These are phyloP conservation scores for Cystoderma amianthinum DNA, from an alignment of 768 basidiomycete genomes.

Conservation along the genomic window DNA sequence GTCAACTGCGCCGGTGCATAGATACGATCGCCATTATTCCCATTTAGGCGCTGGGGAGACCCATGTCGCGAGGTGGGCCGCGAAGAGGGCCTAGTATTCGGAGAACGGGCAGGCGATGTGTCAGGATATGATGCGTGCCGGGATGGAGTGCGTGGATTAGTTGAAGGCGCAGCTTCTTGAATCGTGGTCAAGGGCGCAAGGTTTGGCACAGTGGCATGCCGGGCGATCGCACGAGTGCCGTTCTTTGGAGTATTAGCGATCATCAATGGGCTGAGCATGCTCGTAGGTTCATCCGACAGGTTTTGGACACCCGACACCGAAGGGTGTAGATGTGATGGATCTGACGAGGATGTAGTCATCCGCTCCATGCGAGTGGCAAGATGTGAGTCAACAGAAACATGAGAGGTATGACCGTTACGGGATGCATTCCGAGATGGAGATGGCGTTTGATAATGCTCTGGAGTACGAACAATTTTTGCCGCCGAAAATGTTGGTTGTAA, in stretches of 20 bases:
- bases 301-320: slow-evolving; percentile 12
- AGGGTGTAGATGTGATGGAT: background rate
- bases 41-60: background rate
- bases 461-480: slow-evolving; percentile 58
- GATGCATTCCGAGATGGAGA: slow-evolving; percentile 7
- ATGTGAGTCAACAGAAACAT: slow-evolving; percentile 17
- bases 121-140: background rate
- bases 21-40: background rate
- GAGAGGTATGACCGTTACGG: slow-evolving; percentile 9
- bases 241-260: slow-evolving; percentile 26
- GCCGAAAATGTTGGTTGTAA: slow-evolving; percentile 64
- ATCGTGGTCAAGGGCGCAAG: slow-evolving; percentile 27
- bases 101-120: background rate
- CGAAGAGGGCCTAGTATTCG: slow-evolving; percentile 3
- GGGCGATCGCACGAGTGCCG: slow-evolving; percentile 14
- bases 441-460: slow-evolving; percentile 43
- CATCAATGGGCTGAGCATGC: slow-evolving; percentile 39
- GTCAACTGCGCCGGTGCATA: background rate
- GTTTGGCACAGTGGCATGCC: slow-evolving; percentile 26
- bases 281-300: slow-evolving; percentile 37
- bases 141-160: background rate
- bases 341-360: slow-evolving; percentile 2
- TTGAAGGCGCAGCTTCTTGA: slow-evolving; percentile 17
- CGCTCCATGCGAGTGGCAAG: slow-evolving; percentile 19
- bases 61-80: slow-evolving; percentile 8